phyloP scores from a whole-genome alignment of 2,329 filamentous ascomycete species.

The Moelleriella libera region DNA sequence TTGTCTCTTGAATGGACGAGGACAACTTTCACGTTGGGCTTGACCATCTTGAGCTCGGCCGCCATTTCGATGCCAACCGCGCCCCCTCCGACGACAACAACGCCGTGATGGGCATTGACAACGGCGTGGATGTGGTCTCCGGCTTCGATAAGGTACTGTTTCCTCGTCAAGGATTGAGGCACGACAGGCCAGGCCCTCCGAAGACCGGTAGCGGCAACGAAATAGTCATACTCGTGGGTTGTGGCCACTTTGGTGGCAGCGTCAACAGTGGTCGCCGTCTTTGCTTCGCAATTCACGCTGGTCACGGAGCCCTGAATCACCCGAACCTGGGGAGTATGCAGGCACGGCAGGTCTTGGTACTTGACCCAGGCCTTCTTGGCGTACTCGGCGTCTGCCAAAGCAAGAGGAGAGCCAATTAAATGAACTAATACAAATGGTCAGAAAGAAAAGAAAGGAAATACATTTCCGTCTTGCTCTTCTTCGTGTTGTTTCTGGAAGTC shows the following conservation, averaged over 20 bases:
- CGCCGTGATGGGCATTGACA: conserved; percentile 35
- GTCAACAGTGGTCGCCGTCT: conserved; percentile 43
- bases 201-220: conserved; percentile 59
- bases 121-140: conserved; percentile 43
- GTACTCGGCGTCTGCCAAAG: conserved; percentile 48
- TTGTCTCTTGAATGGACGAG: conserved; percentile 59
- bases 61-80: conserved; percentile 77
- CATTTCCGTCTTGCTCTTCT: no score
- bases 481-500: neutral
- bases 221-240: conserved; percentile 53
- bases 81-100: conserved; percentile 62
- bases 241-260: conserved; percentile 25
- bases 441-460: neutral
- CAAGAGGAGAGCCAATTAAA: conserved; percentile 61
- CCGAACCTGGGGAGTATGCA: conserved; percentile 47
- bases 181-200: conserved; percentile 59
- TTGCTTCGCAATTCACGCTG: conserved; percentile 42
- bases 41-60: conserved; percentile 56
- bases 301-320: conserved; percentile 53
- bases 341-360: conserved; percentile 50
- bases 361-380: conserved; percentile 57
- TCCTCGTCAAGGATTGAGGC: conserved; percentile 47
- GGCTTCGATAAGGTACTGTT: conserved; percentile 49
- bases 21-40: conserved; percentile 52
- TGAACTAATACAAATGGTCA: conserved; percentile 38